A percentile compares a stretch with the other conserved stretches of the same genome.
Evolutionary conservation across 768 basidiomycete species (phyloP).

Genomic region (Naganishia antarctica): DNA sequence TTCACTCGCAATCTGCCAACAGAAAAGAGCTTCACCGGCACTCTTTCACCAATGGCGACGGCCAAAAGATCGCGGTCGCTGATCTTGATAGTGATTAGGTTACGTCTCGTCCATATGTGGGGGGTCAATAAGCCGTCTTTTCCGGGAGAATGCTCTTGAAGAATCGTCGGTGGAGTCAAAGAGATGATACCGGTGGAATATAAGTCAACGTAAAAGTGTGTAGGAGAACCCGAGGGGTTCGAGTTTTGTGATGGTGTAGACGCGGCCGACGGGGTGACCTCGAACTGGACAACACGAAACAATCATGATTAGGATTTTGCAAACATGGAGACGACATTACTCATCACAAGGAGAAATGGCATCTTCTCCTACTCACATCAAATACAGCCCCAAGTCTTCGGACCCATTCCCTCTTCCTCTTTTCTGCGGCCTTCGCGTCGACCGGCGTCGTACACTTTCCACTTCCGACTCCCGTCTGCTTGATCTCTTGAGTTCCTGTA

Average conservation of each 20-base stretch:
- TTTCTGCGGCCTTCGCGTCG: background rate
- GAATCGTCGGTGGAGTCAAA: background rate
- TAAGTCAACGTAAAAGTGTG: conserved; percentile 7
- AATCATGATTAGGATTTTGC: background rate
- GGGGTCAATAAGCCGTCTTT: background rate
- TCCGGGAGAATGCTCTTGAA: background rate
- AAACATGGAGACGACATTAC: background rate
- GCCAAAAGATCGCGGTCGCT: conserved; percentile 15
- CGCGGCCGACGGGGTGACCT: background rate
- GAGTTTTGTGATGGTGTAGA: background rate
- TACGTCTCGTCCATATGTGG: background rate
- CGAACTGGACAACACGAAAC: background rate
- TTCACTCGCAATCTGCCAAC: conserved; percentile 6
- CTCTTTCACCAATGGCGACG: conserved; percentile 13
- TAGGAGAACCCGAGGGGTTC: background rate
- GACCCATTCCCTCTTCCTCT: background rate
- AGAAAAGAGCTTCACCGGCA: conserved; percentile 12
- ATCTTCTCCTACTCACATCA: conserved; percentile 8
- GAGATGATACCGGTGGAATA: background rate
- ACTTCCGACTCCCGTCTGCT: background rate
- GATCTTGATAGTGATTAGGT: conserved; percentile 1
- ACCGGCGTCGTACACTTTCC: background rate
- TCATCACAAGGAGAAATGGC: too few species aligned
- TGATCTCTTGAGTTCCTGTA: background rate
- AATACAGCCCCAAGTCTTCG: background rate